Base-by-base conservation (phyloP, 192 early-diverging fungal genomes). In the Chytriomyces sp. region DNA sequence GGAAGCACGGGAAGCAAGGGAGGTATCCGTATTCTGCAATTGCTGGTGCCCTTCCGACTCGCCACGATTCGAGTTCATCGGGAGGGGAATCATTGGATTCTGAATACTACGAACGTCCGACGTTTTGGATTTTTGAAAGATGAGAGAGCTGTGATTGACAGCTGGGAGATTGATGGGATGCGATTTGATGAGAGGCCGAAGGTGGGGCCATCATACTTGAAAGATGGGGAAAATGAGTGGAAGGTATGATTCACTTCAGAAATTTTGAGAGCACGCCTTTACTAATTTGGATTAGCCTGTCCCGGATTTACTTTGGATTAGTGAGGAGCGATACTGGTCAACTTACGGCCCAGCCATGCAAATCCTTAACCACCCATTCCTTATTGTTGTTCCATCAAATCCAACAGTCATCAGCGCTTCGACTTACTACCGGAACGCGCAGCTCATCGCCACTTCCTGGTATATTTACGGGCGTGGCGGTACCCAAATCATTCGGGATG, bases 21-120 rank as follows among this genome's bases (percentile, higher is more conserved):
- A 7, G 90, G 90, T 0, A 88, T 93, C 52, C 66, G 77, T 32
- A 82, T 93, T 54, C 81, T 92, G 38, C 90, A 93, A 56, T 67
- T 92, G 10, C 62, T 64, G 32, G 84, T 88, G 37, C 90, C 91
- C 0, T 93, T 78, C 67, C 77, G 80, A 65, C 57, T 85, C 19
- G 76, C 41, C 2, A 74, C 39, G 4, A 78, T 75, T 36, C 72
- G 52, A 12, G 75, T 80, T 22, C 62, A 70, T 38, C 55, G 64
- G 14, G 53, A 25, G 58, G 76, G 39, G 36, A 64, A 59, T 26
- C 61, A 78, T 22, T 86, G 80, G 86, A 62, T 75, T 8, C 52
- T 91, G 8, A 84, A 73, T 36, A 89, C 89, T 5, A 88, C 79
- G n/a, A 91, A 91, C 64, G 82, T 91, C 22, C 70, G 86, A 0